Base-by-base conservation (phyloP, 2,329 filamentous ascomycete species). In the Lojkania enalia region DNA sequence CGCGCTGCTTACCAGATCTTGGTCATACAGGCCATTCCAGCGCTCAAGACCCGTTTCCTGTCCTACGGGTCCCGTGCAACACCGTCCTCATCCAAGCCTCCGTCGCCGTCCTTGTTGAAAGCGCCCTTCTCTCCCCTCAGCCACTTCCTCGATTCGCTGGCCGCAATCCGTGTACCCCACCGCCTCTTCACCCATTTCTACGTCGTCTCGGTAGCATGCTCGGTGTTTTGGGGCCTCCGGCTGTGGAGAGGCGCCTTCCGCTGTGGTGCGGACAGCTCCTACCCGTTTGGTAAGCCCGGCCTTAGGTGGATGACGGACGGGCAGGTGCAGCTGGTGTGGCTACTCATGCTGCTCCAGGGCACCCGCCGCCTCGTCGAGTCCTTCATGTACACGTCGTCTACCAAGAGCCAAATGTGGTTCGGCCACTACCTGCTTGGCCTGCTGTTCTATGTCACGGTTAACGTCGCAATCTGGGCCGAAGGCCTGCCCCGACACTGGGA, bases 101-200 rank as follows among this genome's bases (percentile, higher is more conserved):
- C 30, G n/a, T 11, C 5, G 4, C 14, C 40, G 3, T 3, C 35
- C 3, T 32, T 29, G 16, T n/a, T 16, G 16, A 7, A 11, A 6
- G 30, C 7, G 16, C 23, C 23, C n/a, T n/a, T 50, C 29, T 51
- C 54, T 12, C 13, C 35, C 14, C 5, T 60, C 35, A 42, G 35
- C 14, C 52, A 45, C 16, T 38, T 75, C 35, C 71, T 83, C 47
- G 80, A 84, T 57, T 64, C 63, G 45, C 60, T 80, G 15, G 77
- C 80, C 23, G 71, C 68, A 27, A 67, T 79, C 54, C 81, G 82
- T 63, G 86, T 96, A 25, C 90, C 92, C 16, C 94, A 97, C 71
- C 80, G 80, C 50, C 97, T 88, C 84, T 97, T 97, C 69, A 80
- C 78, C 32, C 87, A 94, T 58, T 97, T 96, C 72, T 97, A 99